phyloP scores from a whole-genome alignment of 2,329 filamentous ascomycete species.

The Colletotrichum chrysophilum region DNA sequence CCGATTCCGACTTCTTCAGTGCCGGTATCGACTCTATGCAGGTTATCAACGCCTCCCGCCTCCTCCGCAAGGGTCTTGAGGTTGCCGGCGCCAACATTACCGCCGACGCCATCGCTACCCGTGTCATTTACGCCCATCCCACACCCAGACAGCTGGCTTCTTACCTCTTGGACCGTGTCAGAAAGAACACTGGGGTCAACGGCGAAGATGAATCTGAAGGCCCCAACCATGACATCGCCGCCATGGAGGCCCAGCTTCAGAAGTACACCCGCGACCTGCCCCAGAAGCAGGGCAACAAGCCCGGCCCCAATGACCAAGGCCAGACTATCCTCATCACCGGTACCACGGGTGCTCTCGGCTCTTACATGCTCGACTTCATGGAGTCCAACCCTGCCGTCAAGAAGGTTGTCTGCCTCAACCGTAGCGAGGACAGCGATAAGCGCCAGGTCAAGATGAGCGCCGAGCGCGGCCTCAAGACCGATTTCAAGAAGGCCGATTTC shows the following conservation, averaged over 20 bases:
- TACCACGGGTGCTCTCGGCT: conserved; percentile 11
- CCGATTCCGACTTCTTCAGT: conserved; percentile 41
- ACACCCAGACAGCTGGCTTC: conserved; percentile 37
- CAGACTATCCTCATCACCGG: conserved; percentile 29
- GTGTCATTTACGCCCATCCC: conserved; percentile 44
- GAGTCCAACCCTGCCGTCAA: conserved; percentile 37
- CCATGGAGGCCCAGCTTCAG: conserved; percentile 37
- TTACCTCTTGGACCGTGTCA: conserved; percentile 31
- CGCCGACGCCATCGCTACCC: conserved; percentile 37
- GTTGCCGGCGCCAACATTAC: conserved; percentile 36
- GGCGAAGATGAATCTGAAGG: conserved; percentile 8
- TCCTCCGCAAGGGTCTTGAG: conserved; percentile 39
- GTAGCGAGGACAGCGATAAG: conserved; percentile 43
- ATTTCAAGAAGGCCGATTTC: conserved; percentile 49
- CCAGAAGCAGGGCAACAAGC: conserved; percentile 25
- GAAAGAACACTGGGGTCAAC: neutral
- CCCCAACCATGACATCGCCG: conserved; percentile 26
- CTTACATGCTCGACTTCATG: conserved; percentile 30
- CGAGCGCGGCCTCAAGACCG: conserved; percentile 41
- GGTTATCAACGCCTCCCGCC: conserved; percentile 37
- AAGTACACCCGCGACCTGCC: conserved; percentile 39
- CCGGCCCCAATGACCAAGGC: conserved; percentile 33
- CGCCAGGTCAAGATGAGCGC: conserved; percentile 42
- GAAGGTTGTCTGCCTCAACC: conserved; percentile 54
- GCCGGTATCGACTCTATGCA: conserved; percentile 45